Evolutionary conservation across 345 rosid species (phyloP), one percentile per base, ranked within the genome.

Genomic region (Turnera subulata): DNA sequence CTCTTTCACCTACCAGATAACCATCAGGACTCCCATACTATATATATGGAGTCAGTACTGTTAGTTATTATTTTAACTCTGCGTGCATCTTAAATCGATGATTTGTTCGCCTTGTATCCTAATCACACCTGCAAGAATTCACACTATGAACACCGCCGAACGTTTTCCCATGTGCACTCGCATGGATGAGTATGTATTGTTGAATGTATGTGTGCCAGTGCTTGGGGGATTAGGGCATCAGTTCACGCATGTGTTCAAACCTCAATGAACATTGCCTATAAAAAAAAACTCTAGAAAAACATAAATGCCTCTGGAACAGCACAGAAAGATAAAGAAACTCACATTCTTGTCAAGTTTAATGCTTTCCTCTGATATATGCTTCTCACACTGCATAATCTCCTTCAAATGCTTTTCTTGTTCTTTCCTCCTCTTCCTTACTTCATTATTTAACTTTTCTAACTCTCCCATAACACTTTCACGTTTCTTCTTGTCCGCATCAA

Each of bases 381-480:
- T 89, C 64, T 89, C 96, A 66, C 77, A 75, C 14, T 61, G 86
- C 39, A 84, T 77, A 65, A 89, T 68, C 78, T 93, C 99, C 73
- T 89, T 93, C 60, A 68, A 69, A 80, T 87, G 82, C 63, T 83
- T 89, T 38, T 81, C 79, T 60, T 82, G 97, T 64, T 89, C 97
- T 55, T 76, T 72, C 80, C 76, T 89, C 75, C 82, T 87, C 66
- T 73, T 76, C 39, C 64, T 40, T 57, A 79, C 89, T 73, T 93
- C 88, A 35, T 24, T 19, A 65, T 84, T 86, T 73, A 85, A 82
- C 55, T 70, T 62, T 20, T 82, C 96, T 46, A 87, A 76, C 62
- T 93, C 89, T 24, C 46, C 61, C 73, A 86, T 68, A 61, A 87
- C 72, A 74, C 76, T 90, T 71, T 73, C 78, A 46, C 84, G 81